Evolutionary conservation across 805 yeast genomes (phyloP).

Genomic region (Kockiozyma suomiensis): DNA sequence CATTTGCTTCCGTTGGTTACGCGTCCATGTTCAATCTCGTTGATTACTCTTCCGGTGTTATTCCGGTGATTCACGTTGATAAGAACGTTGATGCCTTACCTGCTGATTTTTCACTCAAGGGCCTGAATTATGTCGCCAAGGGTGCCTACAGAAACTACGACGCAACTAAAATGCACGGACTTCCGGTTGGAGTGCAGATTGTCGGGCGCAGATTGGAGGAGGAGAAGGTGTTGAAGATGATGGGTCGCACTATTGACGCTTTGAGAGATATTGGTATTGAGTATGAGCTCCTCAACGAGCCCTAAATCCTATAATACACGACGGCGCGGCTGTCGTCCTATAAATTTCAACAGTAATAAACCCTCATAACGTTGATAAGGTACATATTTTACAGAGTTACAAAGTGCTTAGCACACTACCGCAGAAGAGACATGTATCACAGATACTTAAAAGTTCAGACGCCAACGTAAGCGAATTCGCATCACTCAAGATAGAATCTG

Average conservation of each 20-base stretch:
- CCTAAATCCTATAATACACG: neutral
- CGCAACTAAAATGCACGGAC: constrained; percentile 57
- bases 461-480: neutral
- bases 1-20: constrained; percentile 52
- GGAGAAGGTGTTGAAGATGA: constrained; percentile 58
- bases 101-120: constrained; percentile 37
- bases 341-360: neutral
- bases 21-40: constrained; percentile 58
- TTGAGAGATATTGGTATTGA: constrained; percentile 39
- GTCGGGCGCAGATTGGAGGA: constrained; percentile 63
- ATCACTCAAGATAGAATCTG: neutral
- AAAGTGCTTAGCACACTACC: constrained; percentile 17
- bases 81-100: constrained; percentile 41
- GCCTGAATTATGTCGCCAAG: constrained; percentile 48
- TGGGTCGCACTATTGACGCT: constrained; percentile 48
- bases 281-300: constrained; percentile 38
- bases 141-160: constrained; percentile 52
- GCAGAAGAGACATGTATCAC: constrained; percentile 24
- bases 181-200: constrained; percentile 67
- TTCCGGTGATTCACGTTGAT: constrained; percentile 64
- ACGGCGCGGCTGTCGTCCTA: neutral
- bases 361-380: neutral
- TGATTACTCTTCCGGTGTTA: constrained; percentile 58
- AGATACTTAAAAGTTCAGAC: neutral
- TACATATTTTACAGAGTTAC: neutral